Evolutionary conservation across 2,329 filamentous ascomycete species (phyloP), one percentile per base, ranked within the genome.

Genomic region (Phyllosticta citrichinensis): DNA sequence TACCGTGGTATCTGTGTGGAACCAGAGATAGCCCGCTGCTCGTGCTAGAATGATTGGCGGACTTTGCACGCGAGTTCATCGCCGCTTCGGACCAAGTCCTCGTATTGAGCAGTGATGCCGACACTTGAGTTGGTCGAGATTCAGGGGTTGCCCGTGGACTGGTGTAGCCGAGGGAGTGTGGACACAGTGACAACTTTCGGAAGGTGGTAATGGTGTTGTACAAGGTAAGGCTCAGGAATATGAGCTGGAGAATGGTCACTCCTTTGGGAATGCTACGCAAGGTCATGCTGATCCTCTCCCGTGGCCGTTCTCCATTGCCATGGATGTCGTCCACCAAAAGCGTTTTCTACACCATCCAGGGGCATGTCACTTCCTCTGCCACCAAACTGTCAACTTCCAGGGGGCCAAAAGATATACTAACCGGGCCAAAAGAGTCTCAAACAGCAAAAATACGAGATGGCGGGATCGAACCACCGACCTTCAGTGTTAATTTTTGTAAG

Each of bases 391-490:
- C 27, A 6, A 30, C 27, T 30, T 30, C 9, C 5, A 30, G 5
- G 6, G 27, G 27, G 9, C 9, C 9, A 10, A 30, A 30, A 6
- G 2, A 5, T 10, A 30, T 30, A 6, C 50, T 12, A 9, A 19
- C 3, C 8, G 12, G 30, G 5, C 20, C 30, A 20, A 22, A 52
- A 25, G 3, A 40, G 24, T 19, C n/a, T 35, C 51, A 52, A 52
- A 1, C 12, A 52, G 27, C 20, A 33, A 56, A 51, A 30, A 8
- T 62, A 62, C 60, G 60, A 56, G 55, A 51, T 57, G 60, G 60
- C 55, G 60, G 60, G 60, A 62, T 62, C 60, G 60, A 62, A 62
- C 60, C 60, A 57, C 60, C 60, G 60, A 62, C 60, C 60, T 62
- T 62, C 60, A 62, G 60, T 62, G 60, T 10, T 30, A 56, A 27